Percentiles rank a stretch among this genome's conserved stretches.
Conservation (phyloP, 495 filamentous ascomycete genomes). For the Aspergillus avenaceus region DNA sequence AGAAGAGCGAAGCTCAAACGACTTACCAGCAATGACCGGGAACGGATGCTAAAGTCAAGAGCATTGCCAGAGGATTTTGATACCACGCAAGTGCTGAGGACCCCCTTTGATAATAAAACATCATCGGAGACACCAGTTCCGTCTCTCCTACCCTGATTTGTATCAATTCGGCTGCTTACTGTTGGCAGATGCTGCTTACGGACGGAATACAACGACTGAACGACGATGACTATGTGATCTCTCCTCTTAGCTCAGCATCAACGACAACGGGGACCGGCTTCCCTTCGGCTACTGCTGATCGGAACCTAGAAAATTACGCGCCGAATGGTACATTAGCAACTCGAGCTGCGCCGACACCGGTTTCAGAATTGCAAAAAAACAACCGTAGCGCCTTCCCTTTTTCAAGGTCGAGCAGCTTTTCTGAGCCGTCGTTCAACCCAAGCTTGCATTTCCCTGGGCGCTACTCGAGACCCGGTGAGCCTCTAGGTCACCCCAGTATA, state of each 20-base stretch:
- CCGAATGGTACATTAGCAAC: constrained; percentile 23
- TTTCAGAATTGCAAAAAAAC: constrained; percentile 31
- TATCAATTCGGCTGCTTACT: constrained; percentile 14
- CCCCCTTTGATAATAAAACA: constrained; percentile 50
- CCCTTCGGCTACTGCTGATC: constrained; percentile 27
- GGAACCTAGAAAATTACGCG: constrained; percentile 25
- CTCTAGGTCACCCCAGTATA: constrained; percentile 21
- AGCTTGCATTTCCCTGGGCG: constrained; percentile 31
- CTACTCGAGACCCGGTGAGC: constrained; percentile 27
- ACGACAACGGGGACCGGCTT: constrained; percentile 40
- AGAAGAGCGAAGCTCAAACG: constrained; percentile 96
- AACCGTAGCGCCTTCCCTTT: constrained; percentile 32
- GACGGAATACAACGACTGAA: constrained; percentile 32
- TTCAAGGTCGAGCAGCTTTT: constrained; percentile 41
- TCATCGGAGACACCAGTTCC: constrained; percentile 28
- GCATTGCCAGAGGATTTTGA: constrained; percentile 90
- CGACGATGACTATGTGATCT: constrained; percentile 43
- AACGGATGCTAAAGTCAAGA: constrained; percentile 89
- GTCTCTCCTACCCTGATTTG: constrained; percentile 23
- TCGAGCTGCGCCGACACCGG: constrained; percentile 25
- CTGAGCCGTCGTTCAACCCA: constrained; percentile 33
- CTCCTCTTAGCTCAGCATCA: constrained; percentile 41
- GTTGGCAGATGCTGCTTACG: constrained; percentile 31
- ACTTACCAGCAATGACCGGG: constrained; percentile 85
- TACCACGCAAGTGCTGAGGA: constrained; percentile 83